Percentiles rank a stretch among this genome's conserved stretches.
These are phyloP conservation scores for Globisporangium camurandrum DNA, from an alignment of 352 stramenopile genomes.

Conservation along the genomic window DNA sequence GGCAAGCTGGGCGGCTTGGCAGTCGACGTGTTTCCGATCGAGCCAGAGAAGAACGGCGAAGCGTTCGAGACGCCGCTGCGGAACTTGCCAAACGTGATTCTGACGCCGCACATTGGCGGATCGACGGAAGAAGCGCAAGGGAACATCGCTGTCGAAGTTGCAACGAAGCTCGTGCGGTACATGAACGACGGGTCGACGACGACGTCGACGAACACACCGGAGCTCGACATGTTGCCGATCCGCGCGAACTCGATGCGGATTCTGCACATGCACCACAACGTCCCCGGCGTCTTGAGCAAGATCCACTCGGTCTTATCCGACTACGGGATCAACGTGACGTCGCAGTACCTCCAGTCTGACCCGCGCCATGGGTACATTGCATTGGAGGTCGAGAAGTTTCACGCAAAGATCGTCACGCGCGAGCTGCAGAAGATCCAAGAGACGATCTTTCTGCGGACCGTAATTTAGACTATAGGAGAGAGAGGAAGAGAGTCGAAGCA, in stretches of 20 bases:
- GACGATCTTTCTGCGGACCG: constrained; percentile 74
- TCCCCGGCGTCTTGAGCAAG: constrained; percentile 80
- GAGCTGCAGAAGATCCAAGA: constrained; percentile 83
- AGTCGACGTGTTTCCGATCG: constrained; percentile 87
- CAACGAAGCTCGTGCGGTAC: constrained; percentile 74
- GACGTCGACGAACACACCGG: constrained; percentile 71
- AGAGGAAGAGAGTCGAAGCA: no score
- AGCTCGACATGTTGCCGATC: constrained; percentile 74
- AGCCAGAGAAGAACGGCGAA: constrained; percentile 82
- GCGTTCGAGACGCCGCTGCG: constrained; percentile 82
- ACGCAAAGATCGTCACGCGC: constrained; percentile 71
- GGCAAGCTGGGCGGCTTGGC: constrained; percentile 76
- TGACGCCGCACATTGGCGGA: constrained; percentile 93
- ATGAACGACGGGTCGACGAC: constrained; percentile 77
- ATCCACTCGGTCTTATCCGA: constrained; percentile 79
- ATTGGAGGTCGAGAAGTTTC: constrained; percentile 74
- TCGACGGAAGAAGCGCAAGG: constrained; percentile 95
- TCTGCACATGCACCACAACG: constrained; percentile 83
- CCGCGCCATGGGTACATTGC: constrained; percentile 77
- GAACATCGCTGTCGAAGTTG: constrained; percentile 81
- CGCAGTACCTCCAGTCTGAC: constrained; percentile 80
- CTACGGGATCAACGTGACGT: constrained; percentile 82
- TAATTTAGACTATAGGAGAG: no score
- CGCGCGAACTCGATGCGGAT: constrained; percentile 76
- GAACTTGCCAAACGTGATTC: constrained; percentile 90